Evolutionary conservation across 2,329 filamentous ascomycete species (phyloP), one percentile per base, ranked within the genome.

Genomic region (Ilyonectria destructans): DNA sequence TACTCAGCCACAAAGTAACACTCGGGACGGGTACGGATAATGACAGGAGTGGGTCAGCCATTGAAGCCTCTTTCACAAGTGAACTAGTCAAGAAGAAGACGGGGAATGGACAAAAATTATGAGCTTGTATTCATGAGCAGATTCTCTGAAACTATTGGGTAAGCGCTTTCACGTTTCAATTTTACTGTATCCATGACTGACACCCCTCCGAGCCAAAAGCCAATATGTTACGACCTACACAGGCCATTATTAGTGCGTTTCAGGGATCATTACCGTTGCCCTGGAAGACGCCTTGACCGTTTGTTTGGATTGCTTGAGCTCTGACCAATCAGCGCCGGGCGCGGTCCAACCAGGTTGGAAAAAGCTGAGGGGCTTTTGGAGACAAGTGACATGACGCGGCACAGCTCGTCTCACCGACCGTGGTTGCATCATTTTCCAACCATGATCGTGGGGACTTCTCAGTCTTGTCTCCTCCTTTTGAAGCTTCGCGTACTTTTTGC

Each of bases 331-430:
- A 75, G 4, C 54, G 46, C 2, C n/a, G 57, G 49, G 69, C 71
- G 70, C 68, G 68, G 29, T 56, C 45, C 62, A 68, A 46, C 63
- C 60, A 55, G 51, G 68, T 64, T 26, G 52, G 56, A 62, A 65
- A 65, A 62, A 70, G 68, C 68, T 75, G 73, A 74, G 73, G 73
- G 73, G 73, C 73, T 75, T 61, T 37, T 66, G 64, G 63, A 58
- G 64, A 60, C 64, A 65, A 59, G 68, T 65, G 58, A 70, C 68
- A 67, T 70, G 67, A 67, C 69, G 58, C 64, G 58, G 58, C 64
- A 58, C 43, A 33, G 52, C 33, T 40, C 55, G 48, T 58, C 59
- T 52, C 55, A 58, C 58, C 64, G 33, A 51, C 29, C 33, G 12
- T 19, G 33, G 31, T 35, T 31, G 51, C 51, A 54, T 19, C n/a